Percentiles rank a stretch among this genome's conserved stretches.
Conservation (phyloP, 2,329 filamentous ascomycete genomes). For the Mariannaea elegans region DNA sequence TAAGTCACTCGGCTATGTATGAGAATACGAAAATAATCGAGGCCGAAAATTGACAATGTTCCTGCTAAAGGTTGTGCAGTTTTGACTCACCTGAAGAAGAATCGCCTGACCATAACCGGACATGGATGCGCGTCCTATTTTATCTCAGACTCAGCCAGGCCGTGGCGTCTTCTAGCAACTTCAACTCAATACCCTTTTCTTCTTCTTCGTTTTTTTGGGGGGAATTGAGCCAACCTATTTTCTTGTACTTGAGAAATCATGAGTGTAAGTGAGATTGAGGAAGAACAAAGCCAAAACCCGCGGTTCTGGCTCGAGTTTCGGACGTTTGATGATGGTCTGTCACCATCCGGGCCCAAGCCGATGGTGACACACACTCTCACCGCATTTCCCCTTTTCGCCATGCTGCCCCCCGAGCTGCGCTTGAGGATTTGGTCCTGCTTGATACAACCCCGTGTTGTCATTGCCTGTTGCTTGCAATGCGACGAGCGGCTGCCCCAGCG, state of each 20-base stretch:
- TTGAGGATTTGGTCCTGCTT: conserved; percentile 57
- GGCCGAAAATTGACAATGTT: not conserved
- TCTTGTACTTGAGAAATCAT: not conserved
- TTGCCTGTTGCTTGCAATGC: conserved; percentile 52
- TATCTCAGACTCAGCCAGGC: conserved; percentile 19
- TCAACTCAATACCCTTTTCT: not conserved
- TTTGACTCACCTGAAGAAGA: conserved; percentile 22
- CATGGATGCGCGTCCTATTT: conserved; percentile 27
- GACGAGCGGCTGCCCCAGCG: conserved; percentile 41
- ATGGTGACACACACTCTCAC: conserved; percentile 21
- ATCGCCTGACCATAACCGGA: conserved; percentile 33
- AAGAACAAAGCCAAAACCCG: conserved; percentile 39
- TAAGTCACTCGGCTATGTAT: not conserved
- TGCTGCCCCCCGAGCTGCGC: conserved; percentile 57
- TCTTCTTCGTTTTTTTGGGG: not conserved
- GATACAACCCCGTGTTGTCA: conserved; percentile 55
- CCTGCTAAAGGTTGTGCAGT: conserved; percentile 1
- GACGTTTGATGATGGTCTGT: conserved; percentile 53
- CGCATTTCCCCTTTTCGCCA: conserved; percentile 49
- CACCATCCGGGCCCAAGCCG: conserved; percentile 7
- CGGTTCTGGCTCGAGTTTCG: conserved; percentile 58
- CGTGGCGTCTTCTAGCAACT: not conserved
- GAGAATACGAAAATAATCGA: not conserved
- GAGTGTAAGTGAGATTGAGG: conserved; percentile 35
- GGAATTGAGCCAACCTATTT: conserved; percentile 14